phyloP scores from a whole-genome alignment of 352 stramenopile genomes.

The Albugo candida region DNA sequence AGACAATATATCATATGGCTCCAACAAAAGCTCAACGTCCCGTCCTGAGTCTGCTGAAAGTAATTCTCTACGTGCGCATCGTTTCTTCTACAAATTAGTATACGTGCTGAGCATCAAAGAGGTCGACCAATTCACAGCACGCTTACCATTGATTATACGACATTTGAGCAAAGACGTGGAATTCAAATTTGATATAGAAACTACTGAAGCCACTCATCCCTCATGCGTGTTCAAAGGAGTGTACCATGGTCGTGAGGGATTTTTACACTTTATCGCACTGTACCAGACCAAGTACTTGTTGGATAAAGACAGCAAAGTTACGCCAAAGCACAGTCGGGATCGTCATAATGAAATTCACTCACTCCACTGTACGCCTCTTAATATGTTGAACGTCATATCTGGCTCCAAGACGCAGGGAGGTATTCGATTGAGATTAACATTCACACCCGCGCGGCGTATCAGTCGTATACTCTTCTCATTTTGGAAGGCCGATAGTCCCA shows the following conservation, averaged over 20 bases:
- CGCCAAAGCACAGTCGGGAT: not conserved
- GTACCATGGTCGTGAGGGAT: slow-evolving; percentile 70
- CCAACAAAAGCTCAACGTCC: not conserved
- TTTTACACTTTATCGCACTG: slow-evolving; percentile 70
- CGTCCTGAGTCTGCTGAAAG: not conserved
- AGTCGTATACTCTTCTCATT: slow-evolving; percentile 68
- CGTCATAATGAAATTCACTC: slow-evolving; percentile 18
- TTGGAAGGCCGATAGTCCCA: slow-evolving; percentile 22
- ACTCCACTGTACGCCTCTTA: slow-evolving; percentile 29
- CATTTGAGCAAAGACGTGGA: slow-evolving; percentile 75
- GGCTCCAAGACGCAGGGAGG: slow-evolving; percentile 51
- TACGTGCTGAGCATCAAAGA: slow-evolving; percentile 23
- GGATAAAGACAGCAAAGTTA: slow-evolving; percentile 25
- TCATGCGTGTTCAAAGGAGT: slow-evolving; percentile 76
- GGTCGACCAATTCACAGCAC: slow-evolving; percentile 24
- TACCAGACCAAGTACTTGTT: slow-evolving; percentile 68
- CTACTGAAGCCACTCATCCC: slow-evolving; percentile 43
- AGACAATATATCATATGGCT: not conserved
- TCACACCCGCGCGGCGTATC: slow-evolving; percentile 54
- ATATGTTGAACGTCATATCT: slow-evolving; percentile 55
- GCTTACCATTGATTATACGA: slow-evolving; percentile 42
- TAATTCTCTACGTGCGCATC: slow-evolving; percentile 13
- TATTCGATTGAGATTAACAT: slow-evolving; percentile 52
- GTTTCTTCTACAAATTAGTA: slow-evolving; percentile 46
- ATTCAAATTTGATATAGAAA: slow-evolving; percentile 69